A percentile compares a stretch with the other conserved stretches of the same genome.
Conservation (phyloP, 2,329 filamentous ascomycete genomes). For the Sclerotiophoma versabilis region DNA sequence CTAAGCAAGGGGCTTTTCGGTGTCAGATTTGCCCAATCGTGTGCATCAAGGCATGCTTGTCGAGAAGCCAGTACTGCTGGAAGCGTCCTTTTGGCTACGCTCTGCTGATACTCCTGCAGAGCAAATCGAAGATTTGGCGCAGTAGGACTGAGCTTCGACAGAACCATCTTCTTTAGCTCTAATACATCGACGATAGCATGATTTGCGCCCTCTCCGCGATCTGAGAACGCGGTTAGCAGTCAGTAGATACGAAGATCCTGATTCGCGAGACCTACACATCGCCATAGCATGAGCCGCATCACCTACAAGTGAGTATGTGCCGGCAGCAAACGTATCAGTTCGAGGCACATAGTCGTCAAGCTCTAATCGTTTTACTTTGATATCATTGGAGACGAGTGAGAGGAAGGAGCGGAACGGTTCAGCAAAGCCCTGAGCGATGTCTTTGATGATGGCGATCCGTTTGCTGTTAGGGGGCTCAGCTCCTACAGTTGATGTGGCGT, state of each 20-base stretch:
- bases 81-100: slow-evolving; percentile 1
- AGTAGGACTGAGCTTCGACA: neutral
- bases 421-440: neutral
- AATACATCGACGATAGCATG: slow-evolving; percentile 14
- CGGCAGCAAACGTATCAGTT: neutral
- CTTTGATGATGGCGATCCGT: slow-evolving; percentile 3
- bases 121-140: neutral
- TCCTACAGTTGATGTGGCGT: neutral
- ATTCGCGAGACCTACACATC: slow-evolving; percentile 5
- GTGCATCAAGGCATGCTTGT: slow-evolving; percentile 18
- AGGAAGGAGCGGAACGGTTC: slow-evolving; percentile 19
- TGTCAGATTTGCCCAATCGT: slow-evolving; percentile 11
- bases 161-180: neutral
- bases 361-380: slow-evolving; percentile 9
- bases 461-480: neutral
- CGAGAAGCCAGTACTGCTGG: slow-evolving; percentile 11
- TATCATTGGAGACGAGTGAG: slow-evolving; percentile 1
- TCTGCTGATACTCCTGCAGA: neutral
- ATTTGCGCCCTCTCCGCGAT: slow-evolving; percentile 10
- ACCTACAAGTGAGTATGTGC: slow-evolving; percentile 7
- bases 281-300: slow-evolving; percentile 19
- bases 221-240: neutral
- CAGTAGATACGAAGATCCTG: too few species aligned
- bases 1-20: slow-evolving; percentile 5
- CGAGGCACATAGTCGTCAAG: slow-evolving; percentile 15